phyloP scores from a whole-genome alignment of 2,329 filamentous ascomycete species.

The Trichothecium roseum region DNA sequence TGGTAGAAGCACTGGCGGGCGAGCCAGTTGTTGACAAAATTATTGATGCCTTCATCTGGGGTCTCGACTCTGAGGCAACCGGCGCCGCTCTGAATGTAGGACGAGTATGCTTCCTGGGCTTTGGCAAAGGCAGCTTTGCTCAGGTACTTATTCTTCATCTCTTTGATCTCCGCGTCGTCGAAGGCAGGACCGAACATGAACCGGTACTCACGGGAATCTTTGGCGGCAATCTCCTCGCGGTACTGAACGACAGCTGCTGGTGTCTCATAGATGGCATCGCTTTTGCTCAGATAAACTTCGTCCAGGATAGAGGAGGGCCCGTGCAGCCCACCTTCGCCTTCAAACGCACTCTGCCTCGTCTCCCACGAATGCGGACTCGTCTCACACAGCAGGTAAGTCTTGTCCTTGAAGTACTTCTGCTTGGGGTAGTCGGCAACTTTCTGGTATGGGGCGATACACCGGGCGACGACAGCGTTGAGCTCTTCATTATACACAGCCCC shows the following conservation, averaged over 20 bases:
- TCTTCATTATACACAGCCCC: constrained; percentile 39
- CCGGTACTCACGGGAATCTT: constrained; percentile 34
- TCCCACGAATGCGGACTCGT: constrained; percentile 41
- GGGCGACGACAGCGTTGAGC: constrained; percentile 38
- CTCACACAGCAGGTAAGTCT: constrained; percentile 46
- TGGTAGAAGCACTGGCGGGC: constrained; percentile 48
- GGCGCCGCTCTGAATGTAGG: constrained; percentile 37
- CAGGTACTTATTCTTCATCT: constrained; percentile 36
- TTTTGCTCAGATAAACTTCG: constrained; percentile 25
- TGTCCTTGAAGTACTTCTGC: constrained; percentile 46
- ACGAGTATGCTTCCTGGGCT: constrained; percentile 34
- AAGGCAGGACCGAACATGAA: constrained; percentile 45
- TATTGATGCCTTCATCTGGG: constrained; percentile 42
- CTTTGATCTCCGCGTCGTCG: constrained; percentile 37
- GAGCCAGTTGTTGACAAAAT: constrained; percentile 50
- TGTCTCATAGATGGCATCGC: constrained; percentile 45
- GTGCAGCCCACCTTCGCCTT: constrained; percentile 45
- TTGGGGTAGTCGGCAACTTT: constrained; percentile 47
- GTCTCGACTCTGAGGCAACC: constrained; percentile 43
- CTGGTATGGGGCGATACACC: constrained; percentile 45
- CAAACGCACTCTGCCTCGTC: constrained; percentile 38
- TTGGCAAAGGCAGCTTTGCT: constrained; percentile 35
- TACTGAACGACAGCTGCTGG: constrained; percentile 45
- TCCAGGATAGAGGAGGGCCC: constrained; percentile 32
- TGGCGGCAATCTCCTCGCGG: constrained; percentile 25